A percentile compares a stretch with the other conserved stretches of the same genome.
These are phyloP conservation scores for Skeletonema costatum DNA, from an alignment of 108 stramenopile species.

Conservation along the genomic window DNA sequence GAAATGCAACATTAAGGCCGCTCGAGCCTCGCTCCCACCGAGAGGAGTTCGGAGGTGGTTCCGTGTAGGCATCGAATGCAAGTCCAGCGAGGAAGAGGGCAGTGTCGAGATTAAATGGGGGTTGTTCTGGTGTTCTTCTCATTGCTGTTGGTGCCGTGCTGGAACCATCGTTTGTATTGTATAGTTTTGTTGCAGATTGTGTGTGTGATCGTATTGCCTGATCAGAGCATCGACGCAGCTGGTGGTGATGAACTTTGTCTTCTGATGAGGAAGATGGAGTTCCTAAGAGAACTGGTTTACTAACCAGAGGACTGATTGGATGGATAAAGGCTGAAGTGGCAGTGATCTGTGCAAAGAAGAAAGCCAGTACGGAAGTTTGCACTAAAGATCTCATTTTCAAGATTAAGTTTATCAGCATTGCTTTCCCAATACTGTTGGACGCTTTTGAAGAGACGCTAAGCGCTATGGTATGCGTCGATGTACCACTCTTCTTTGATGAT, in stretches of 20 bases:
- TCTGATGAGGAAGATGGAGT: background rate
- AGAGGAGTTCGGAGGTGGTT: constrained; percentile 69
- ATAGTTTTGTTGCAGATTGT: background rate
- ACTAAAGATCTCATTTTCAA: background rate
- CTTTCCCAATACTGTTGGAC: too few species aligned
- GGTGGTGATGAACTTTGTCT: background rate
- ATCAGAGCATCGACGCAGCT: background rate
- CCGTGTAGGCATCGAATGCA: constrained; percentile 84
- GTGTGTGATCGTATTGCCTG: background rate
- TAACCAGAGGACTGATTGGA: background rate
- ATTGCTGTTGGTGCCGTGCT: background rate
- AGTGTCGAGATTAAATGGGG: constrained; percentile 50
- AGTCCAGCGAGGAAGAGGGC: constrained; percentile 81
- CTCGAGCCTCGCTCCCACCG: constrained; percentile 81
- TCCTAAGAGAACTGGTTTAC: background rate
- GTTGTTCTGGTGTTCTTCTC: constrained; percentile 14
- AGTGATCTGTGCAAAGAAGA: background rate
- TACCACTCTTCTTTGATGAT: too few species aligned
- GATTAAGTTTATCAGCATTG: too few species aligned
- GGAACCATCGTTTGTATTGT: background rate
- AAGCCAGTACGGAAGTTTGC: background rate
- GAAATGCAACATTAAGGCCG: constrained; percentile 80
- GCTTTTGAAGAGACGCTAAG: too few species aligned
- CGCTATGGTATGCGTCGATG: too few species aligned
- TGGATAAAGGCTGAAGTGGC: background rate